Base-by-base conservation (phyloP, 345 rosid genomes). In the Citrus australasica region DNA sequence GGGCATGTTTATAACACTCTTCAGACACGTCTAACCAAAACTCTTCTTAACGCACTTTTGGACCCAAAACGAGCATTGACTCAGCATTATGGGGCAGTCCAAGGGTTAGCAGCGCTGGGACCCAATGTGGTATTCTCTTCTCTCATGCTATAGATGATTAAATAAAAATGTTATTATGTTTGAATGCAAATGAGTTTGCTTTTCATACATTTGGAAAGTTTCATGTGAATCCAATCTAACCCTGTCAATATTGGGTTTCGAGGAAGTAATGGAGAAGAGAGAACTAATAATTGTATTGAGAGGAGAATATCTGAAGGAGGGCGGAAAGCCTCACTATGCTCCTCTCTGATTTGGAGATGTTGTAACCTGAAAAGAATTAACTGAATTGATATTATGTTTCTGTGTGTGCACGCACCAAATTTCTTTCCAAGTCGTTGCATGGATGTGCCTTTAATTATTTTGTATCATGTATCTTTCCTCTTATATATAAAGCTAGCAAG, bases 31-130 rank as follows among this genome's bases (percentile, higher is more conserved):
- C 87, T 96, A 76, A 94, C 98, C 6, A 94, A 85, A 88, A 95
- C 97, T 79, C 87, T 96, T 85, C 78, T 96, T 81, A 96, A 87
- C 82, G 92, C 98, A 51, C 87, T 94, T 80, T 84, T 93, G 89
- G 97, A 94, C 84, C 94, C 98, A 73, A 92, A 89, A 83, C 91
- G 88, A 75, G 86, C 97, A 37, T 79, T 96, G 85, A 91, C 97
- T 56, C 98, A 95, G 82, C 99, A 96, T 79, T 96, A 94, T 82
- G 99, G 98, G 59, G 98, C 98, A 71, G 85, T 94, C 83, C 97
- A 94, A 90, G 99, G 99, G 81, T 84, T 94, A 86, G 92, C 95
- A 77, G 92, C 97, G 59, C 79, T 96, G 75, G 98, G 98, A 70
- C 91, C 97, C 79, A 91, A 90, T 84, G 93, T 92, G 88, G 99